Conservation (phyloP, 2,329 filamentous ascomycete genomes). For the Thielaviopsis cerberus region DNA sequence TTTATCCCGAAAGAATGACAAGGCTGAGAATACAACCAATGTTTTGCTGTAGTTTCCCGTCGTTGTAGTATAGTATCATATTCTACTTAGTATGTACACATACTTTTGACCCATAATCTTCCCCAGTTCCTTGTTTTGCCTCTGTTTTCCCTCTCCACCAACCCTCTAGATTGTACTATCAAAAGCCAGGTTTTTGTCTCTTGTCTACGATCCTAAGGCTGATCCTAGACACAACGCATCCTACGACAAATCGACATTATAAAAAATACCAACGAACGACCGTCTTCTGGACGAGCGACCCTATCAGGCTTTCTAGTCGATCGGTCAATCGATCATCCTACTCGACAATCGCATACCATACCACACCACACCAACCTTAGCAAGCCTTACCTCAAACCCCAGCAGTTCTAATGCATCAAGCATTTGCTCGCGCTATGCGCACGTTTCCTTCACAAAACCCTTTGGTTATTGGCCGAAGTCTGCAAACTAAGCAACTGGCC, state of each 20-base stretch:
- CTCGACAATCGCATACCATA: too few relatives aligned
- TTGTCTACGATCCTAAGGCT: not conserved
- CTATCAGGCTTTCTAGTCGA: not conserved
- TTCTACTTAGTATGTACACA: too few relatives aligned
- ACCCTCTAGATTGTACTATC: too few relatives aligned
- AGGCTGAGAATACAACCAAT: too few relatives aligned
- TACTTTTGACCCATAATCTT: not conserved
- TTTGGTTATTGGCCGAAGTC: conserved; percentile 1
- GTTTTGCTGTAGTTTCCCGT: not conserved
- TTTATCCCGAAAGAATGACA: too few relatives aligned
- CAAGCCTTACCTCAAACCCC: not conserved
- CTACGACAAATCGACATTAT: not conserved
- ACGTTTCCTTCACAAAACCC: conserved; percentile 5
- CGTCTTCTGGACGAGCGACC: not conserved
- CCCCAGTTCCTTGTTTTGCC: not conserved
- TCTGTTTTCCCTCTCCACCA: not conserved
- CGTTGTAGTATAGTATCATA: too few relatives aligned
- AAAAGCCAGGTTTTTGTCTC: not conserved
- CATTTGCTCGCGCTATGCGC: conserved; percentile 8
- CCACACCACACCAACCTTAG: too few relatives aligned
- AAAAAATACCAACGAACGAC: not conserved
- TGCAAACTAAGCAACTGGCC: not conserved
- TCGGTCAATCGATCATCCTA: not conserved
- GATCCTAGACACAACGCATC: not conserved
- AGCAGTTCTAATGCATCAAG: conserved; percentile 8